Evolutionary conservation across 2,329 filamentous ascomycete genomes (phyloP), one percentile per base, ranked within the genome.

Genomic region (Colletotrichum abscissum): DNA sequence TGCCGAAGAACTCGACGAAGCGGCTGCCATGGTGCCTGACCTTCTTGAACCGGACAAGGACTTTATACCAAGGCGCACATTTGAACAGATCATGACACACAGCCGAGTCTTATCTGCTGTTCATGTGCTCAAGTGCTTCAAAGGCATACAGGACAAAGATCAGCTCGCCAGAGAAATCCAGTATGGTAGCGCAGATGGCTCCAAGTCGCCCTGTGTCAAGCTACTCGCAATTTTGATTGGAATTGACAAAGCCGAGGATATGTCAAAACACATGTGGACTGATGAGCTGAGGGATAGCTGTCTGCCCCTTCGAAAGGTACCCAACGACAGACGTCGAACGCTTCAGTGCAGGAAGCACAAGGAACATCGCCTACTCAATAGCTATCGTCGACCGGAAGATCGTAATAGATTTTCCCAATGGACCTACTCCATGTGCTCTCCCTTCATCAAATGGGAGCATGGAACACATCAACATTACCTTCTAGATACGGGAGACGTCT

Each of bases 391-490:
- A 0, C 35, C 63, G 14, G 0, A 49, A 0, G 3, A 8, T 1
- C 63, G 63, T 5, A 58, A 54, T 16, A 22, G 0, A 1, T 72
- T 72, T 42, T 49, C 38, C 2, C 4, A 55, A 1, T 69, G 66
- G 70, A 46, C 65, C 4, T 69, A 73, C 35, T 14, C 66, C 5
- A 0, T 73, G 12, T 64, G n/a, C 16, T 59, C 70, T 8, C 65
- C 66, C 0, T 69, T 58, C 14, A 55, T 73, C 30, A 64, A 49
- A 16, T 33, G 57, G 5, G 24, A 59, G 57, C 33, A 46, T 9
- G n/a, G 30, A 1, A 16, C 1, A 0, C 65, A 69, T 28, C 64
- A 55, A 0, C 70, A 73, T 33, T 73, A 73, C 9, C 9, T 73
- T 0, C 26, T 73, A 1, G 70, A 73, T 2, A 64, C 65, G 1